Evolutionary conservation across 139 green algal genomes (phyloP).

Genomic region (Coccomyxa sp.): DNA sequence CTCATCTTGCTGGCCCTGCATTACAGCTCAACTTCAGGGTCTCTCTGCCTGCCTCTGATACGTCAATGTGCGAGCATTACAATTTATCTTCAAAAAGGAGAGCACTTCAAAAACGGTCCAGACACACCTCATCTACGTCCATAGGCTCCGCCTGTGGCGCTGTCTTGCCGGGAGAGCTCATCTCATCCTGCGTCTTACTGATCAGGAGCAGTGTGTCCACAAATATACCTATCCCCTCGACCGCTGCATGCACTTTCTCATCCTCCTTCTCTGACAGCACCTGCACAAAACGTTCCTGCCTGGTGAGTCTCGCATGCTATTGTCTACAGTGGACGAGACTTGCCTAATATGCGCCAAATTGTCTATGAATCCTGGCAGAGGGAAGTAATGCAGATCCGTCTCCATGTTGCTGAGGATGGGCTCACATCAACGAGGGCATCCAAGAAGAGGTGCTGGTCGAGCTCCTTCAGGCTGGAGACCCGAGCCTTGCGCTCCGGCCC

Average conservation of each 20-base stretch:
- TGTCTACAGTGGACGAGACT: too few species aligned
- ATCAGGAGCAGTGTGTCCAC: slow-evolving; percentile 69
- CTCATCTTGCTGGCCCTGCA: too few species aligned
- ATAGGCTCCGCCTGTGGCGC: background rate
- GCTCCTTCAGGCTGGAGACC: slow-evolving; percentile 38
- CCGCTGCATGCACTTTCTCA: slow-evolving; percentile 34
- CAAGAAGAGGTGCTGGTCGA: slow-evolving; percentile 82
- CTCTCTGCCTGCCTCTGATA: too few species aligned
- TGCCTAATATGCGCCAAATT: too few species aligned
- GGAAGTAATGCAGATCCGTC: background rate
- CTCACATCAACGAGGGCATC: slow-evolving; percentile 78
- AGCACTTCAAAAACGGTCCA: too few species aligned
- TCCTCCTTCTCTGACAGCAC: slow-evolving; percentile 35
- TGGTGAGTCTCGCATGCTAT: too few species aligned
- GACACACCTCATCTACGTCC: background rate
- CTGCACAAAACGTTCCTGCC: too few species aligned
- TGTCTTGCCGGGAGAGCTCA: background rate
- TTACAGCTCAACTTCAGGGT: too few species aligned
- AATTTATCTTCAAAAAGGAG: too few species aligned
- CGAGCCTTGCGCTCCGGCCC: slow-evolving; percentile 4
- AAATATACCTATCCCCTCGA: slow-evolving; percentile 71
- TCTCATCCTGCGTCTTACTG: slow-evolving; percentile 2
- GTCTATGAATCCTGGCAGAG: too few species aligned
- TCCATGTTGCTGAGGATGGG: background rate
- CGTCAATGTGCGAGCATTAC: too few species aligned